Conservation (phyloP, 352 stramenopile genomes). For the Phytophthora multivora region DNA sequence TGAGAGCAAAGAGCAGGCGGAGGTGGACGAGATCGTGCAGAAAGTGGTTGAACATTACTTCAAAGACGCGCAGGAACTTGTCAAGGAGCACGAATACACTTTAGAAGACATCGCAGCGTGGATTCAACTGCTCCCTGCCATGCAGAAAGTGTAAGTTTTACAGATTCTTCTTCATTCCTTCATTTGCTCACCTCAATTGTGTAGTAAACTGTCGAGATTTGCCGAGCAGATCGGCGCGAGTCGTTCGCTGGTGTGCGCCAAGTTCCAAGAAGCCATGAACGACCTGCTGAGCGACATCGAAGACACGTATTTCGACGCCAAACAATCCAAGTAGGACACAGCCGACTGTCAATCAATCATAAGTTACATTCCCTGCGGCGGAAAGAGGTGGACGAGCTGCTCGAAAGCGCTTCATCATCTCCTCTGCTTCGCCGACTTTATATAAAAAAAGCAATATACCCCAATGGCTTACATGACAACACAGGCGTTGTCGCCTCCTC, state of each 20-base stretch:
- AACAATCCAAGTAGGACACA: constrained; percentile 45
- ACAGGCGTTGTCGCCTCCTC: constrained; percentile 62
- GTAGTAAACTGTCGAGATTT: constrained; percentile 82
- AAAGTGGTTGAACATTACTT: constrained; percentile 82
- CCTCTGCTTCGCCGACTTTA: constrained; percentile 15
- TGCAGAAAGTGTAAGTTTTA: constrained; percentile 78
- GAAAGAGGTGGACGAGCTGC: constrained; percentile 16
- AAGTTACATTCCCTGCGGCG: constrained; percentile 37
- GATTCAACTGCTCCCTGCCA: constrained; percentile 79
- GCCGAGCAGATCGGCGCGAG: constrained; percentile 74
- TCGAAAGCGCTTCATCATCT: constrained; percentile 12
- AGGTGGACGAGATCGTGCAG: constrained; percentile 80
- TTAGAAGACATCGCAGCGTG: constrained; percentile 76
- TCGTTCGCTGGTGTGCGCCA: constrained; percentile 57
- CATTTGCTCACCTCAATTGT: neutral
- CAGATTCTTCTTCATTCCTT: neutral
- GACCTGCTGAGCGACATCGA: constrained; percentile 77
- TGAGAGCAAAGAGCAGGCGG: constrained; percentile 68
- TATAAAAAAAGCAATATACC: constrained; percentile 30
- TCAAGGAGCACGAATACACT: constrained; percentile 69
- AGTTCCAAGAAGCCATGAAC: constrained; percentile 79
- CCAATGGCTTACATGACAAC: constrained; percentile 56
- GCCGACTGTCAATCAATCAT: constrained; percentile 29
- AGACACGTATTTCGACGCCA: constrained; percentile 59
- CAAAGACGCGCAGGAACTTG: constrained; percentile 77